Percentiles rank a stretch among this genome's conserved stretches.
Evolutionary conservation across 2,329 filamentous ascomycete genomes (phyloP).

Genomic region (Grosmannia clavigera): DNA sequence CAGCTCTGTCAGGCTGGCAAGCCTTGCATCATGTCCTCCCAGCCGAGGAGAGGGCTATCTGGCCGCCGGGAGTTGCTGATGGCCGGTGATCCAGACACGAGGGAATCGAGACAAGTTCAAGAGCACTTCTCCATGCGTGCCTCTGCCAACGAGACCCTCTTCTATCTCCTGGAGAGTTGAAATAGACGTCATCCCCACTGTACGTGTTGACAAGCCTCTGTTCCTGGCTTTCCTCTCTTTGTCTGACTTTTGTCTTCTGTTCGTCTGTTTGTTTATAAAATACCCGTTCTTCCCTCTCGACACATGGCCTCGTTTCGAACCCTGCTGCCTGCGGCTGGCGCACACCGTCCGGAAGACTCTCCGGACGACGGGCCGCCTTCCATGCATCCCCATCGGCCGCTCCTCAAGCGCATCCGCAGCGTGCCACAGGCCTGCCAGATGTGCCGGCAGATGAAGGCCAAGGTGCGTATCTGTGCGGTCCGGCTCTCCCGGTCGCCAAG

Average conservation of each 20-base stretch:
- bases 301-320: constrained; percentile 8
- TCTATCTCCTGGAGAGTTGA: not conserved
- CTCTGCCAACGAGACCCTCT: not conserved
- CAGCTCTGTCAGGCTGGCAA: not conserved
- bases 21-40: too few relatives aligned
- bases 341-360: not conserved
- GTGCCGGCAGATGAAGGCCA: constrained; percentile 18
- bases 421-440: constrained; percentile 19
- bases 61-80: not conserved
- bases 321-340: constrained; percentile 8
- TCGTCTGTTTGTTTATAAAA: not conserved
- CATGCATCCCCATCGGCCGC: not conserved
- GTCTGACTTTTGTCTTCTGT: not conserved
- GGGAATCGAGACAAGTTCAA: not conserved
- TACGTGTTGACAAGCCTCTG: not conserved
- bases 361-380: constrained; percentile 1
- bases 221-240: not conserved
- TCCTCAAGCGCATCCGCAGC: constrained; percentile 10
- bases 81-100: not conserved
- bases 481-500: not conserved
- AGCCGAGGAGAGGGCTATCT: not conserved
- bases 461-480: constrained; percentile 7
- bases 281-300: not conserved
- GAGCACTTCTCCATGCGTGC: not conserved
- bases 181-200: too few relatives aligned